Base-by-base conservation (phyloP, 805 yeast genomes). In the Candida xiaguanensis region DNA sequence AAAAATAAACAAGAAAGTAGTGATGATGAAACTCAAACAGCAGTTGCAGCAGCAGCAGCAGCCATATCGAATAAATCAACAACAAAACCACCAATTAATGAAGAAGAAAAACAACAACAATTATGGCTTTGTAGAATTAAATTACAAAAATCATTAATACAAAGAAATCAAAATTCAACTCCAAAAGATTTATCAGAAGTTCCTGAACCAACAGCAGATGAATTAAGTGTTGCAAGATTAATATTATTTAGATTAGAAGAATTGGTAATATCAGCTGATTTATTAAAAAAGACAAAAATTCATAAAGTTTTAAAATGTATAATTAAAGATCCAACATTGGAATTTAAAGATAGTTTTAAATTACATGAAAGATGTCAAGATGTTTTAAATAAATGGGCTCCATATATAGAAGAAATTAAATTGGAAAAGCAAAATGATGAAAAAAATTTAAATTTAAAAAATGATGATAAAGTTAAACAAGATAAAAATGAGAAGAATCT, bases 221-320 rank as follows among this genome's bases (percentile, higher is more conserved):
- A 71, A 40, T 64, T 72, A 43, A 58, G 59, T 47, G 59, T 63
- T 16, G 68, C 72, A 3, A 45, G 74, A 32, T 52, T 65, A 38
- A 61, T 65, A 11, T 56, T 75, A 29, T 54, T 61, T 39, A 61
- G 71, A 26, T 52, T 75, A 16, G 69, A 63, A 17, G 67, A 65
- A 13, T 69, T 72, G 42, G 65, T 74, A 1, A 64, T 75, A 25
- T 61, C 52, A 20, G 53, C 59, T 15, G 69, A 67, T 12, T 50
- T 74, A 15, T 58, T 75, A 42, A 61, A 58, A 35, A 54, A 55
- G 16, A 72, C 79, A 12, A 75, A 74, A 47, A 58, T 75, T 37
- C 78, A 75, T 49, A 75, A 75, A 51, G 79, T 75, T 1, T 51
- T 75, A 42, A 72, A 69, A 50, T 75, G 76, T 40, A 72, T 75